These are phyloP conservation scores for Diaporthe citrichinensis DNA, from an alignment of 2,329 filamentous ascomycete genomes.

Conservation along the genomic window DNA sequence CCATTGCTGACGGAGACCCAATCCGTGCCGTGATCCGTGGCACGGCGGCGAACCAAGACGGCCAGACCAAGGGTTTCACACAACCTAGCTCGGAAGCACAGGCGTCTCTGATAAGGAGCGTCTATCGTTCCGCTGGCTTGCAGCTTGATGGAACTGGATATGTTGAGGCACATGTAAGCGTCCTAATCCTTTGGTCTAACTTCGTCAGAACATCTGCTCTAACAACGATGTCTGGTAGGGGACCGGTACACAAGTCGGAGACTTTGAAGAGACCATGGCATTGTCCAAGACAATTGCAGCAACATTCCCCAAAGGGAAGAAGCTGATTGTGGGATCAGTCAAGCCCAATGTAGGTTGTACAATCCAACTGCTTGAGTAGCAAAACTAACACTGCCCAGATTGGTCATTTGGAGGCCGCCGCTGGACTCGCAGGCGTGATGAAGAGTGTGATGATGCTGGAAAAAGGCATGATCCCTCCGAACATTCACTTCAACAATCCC, in stretches of 20 bases:
- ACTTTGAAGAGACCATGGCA: conserved; percentile 4
- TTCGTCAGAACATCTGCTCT: background rate
- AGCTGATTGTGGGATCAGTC: conserved; percentile 49
- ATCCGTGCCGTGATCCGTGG: conserved; percentile 51
- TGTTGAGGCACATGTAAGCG: conserved; percentile 45
- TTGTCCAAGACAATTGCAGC: conserved; percentile 32
- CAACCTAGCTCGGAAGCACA: conserved; percentile 52
- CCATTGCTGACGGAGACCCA: conserved; percentile 56
- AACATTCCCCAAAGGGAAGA: background rate
- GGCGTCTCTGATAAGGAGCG: conserved; percentile 46
- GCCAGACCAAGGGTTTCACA: conserved; percentile 55
- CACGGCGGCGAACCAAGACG: conserved; percentile 54
- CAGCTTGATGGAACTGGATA: conserved; percentile 40
- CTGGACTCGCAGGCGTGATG: conserved; percentile 11
- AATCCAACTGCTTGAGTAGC: too few species aligned
- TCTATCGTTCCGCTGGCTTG: conserved; percentile 45
- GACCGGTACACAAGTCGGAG: conserved; percentile 23
- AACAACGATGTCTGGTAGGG: background rate
- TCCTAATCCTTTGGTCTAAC: background rate
- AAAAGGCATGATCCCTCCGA: conserved; percentile 45
- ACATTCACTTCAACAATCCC: conserved; percentile 44
- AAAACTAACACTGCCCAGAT: background rate
- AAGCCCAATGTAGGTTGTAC: conserved; percentile 47
- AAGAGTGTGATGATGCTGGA: conserved; percentile 23
- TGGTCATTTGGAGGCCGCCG: conserved; percentile 16